Conservation (phyloP, 495 filamentous ascomycete genomes). For the Xylaria telfairii region DNA sequence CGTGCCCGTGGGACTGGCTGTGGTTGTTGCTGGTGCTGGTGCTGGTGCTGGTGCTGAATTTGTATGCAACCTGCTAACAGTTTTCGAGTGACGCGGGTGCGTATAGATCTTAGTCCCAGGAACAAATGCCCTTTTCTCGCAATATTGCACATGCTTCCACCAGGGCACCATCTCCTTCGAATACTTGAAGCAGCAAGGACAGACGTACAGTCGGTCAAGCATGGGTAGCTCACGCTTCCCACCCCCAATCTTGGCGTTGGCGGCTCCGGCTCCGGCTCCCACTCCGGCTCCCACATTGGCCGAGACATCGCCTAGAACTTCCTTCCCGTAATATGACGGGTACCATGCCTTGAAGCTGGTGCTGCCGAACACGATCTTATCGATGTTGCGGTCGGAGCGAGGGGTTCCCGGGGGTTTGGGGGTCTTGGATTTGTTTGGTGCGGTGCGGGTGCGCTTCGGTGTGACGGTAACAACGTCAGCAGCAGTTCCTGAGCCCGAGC, state of each 20-base stretch:
- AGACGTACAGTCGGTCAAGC: slow-evolving; percentile 78
- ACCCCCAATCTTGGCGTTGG: slow-evolving; percentile 35
- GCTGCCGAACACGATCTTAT: slow-evolving; percentile 76
- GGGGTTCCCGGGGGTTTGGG: slow-evolving; percentile 33
- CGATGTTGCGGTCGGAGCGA: slow-evolving; percentile 65
- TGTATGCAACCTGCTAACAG: slow-evolving; percentile 34
- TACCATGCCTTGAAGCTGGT: slow-evolving; percentile 80
- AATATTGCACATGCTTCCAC: slow-evolving; percentile 52
- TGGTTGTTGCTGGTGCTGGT: too few species aligned
- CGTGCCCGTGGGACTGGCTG: not conserved
- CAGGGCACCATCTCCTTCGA: slow-evolving; percentile 70
- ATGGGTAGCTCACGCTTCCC: slow-evolving; percentile 48
- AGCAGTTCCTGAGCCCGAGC: not conserved
- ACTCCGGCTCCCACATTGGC: slow-evolving; percentile 30
- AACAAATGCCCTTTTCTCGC: slow-evolving; percentile 47
- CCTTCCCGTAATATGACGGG: slow-evolving; percentile 77
- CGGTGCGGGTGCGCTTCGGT: slow-evolving; percentile 30
- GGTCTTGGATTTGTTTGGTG: slow-evolving; percentile 27
- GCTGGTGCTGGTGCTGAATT: slow-evolving; percentile 1
- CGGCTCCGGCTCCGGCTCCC: slow-evolving; percentile 7
- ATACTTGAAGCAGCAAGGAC: slow-evolving; percentile 94
- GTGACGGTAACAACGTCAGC: slow-evolving; percentile 15
- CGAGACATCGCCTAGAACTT: slow-evolving; percentile 64
- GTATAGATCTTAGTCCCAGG: slow-evolving; percentile 55
- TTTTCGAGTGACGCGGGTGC: slow-evolving; percentile 51